phyloP scores from a whole-genome alignment of 257 asterid genomes.

The Penstemon davidsonii region DNA sequence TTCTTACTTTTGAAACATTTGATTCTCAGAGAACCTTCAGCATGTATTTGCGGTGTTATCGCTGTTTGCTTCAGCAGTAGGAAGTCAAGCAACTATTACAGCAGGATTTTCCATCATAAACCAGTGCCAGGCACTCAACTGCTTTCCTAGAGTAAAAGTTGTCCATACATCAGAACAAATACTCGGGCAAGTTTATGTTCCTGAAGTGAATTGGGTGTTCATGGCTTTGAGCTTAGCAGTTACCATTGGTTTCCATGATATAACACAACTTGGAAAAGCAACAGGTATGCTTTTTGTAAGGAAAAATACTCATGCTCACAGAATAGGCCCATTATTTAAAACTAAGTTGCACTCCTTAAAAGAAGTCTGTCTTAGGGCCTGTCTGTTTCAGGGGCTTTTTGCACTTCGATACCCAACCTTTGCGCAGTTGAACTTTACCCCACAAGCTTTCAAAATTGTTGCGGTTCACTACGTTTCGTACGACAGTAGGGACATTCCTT shows the following conservation, averaged over 20 bases:
- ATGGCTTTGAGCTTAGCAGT: constrained; percentile 74
- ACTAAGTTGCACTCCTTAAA: too few relatives aligned
- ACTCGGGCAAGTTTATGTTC: constrained; percentile 82
- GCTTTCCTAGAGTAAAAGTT: constrained; percentile 91
- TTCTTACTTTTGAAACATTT: constrained; percentile 28
- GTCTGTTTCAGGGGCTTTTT: too few relatives aligned
- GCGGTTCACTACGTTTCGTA: too few relatives aligned
- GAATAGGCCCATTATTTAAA: too few relatives aligned
- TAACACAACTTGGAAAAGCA: constrained; percentile 72
- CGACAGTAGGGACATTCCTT: too few relatives aligned
- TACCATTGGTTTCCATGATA: constrained; percentile 67
- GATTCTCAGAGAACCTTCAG: constrained; percentile 60
- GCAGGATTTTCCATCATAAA: constrained; percentile 93
- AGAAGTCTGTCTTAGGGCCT: too few relatives aligned
- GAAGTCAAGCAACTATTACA: constrained; percentile 95
- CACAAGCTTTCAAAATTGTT: too few relatives aligned
- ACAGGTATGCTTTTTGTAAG: constrained; percentile 46
- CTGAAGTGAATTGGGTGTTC: constrained; percentile 85
- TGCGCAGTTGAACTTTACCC: too few relatives aligned
- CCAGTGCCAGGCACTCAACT: constrained; percentile 84
- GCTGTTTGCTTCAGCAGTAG: constrained; percentile 88
- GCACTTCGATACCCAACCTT: too few relatives aligned
- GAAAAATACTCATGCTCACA: too few relatives aligned
- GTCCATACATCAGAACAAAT: constrained; percentile 81
- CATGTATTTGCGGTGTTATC: constrained; percentile 76